phyloP scores from a whole-genome alignment of 2,329 filamentous ascomycete genomes.

The Pseudogymnoascus sp. region DNA sequence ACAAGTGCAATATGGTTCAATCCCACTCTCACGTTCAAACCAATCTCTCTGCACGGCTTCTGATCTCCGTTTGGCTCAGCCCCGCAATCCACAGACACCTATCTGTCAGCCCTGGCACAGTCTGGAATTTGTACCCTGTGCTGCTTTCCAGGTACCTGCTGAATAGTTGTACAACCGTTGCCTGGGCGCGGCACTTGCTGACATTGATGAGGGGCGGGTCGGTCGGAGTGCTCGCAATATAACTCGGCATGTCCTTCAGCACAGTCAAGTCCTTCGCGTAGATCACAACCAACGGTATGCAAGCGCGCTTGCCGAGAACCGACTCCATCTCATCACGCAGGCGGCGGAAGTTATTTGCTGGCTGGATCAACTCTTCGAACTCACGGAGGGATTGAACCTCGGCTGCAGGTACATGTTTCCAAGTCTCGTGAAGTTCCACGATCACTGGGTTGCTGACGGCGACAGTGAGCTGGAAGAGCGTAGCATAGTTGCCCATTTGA shows the following conservation, averaged over 20 bases:
- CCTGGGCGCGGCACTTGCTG: constrained; percentile 70
- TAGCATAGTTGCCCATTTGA: constrained; percentile 73
- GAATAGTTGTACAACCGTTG: constrained; percentile 71
- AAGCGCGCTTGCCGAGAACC: constrained; percentile 54
- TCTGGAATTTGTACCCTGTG: constrained; percentile 64
- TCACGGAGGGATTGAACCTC: constrained; percentile 62
- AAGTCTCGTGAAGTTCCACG: constrained; percentile 60
- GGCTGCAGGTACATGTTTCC: constrained; percentile 58
- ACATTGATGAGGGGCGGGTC: constrained; percentile 73
- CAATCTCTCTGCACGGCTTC: constrained; percentile 23
- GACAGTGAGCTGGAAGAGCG: constrained; percentile 72
- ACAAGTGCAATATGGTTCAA: neutral
- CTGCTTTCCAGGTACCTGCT: constrained; percentile 73
- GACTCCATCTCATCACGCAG: constrained; percentile 76
- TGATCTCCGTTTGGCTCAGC: constrained; percentile 67
- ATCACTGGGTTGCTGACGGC: constrained; percentile 70
- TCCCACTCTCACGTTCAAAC: neutral
- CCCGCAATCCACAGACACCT: constrained; percentile 82
- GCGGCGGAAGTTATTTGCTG: constrained; percentile 69
- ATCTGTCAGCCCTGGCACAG: constrained; percentile 70
- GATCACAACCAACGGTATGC: constrained; percentile 76
- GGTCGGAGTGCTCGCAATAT: constrained; percentile 60
- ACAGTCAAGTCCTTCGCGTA: constrained; percentile 80
- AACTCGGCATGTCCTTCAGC: constrained; percentile 71
- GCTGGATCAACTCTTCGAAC: constrained; percentile 67